Base-by-base conservation (phyloP, 805 yeast species). In the Tetrapisispora iriomotensis region DNA sequence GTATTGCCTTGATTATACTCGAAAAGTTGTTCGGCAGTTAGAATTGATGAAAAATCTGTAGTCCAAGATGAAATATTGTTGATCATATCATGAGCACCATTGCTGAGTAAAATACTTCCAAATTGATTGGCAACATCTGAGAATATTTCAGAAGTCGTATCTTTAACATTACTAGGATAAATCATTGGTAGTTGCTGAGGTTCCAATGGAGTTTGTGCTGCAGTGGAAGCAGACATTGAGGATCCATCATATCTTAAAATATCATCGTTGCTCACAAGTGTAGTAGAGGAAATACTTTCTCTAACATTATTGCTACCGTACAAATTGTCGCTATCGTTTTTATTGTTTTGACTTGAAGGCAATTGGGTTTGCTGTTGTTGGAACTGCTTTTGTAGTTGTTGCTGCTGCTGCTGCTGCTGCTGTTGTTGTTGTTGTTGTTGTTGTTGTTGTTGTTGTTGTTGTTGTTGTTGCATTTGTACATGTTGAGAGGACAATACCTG, bases 1-100 rank as follows among this genome's bases (percentile, higher is more conserved):
- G 22, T 17, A 15, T 10, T 20, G 5, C 36, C 28, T 18, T 29
- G 19, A 15, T 36, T 29, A 24, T 36, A 18, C 10, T 36, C 39
- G 2, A 34, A 29, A 8, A 36, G 25, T 25, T 26, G 27, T 10
- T 30, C 31, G 2, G 26, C 27, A 12, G 36, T 27, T 6, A 38
- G 14, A 14, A 18, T 14, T 12, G 36, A 31, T 9, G 33, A 12
- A 17, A 57, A 52, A 36, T 55, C 52, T 29, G 47, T 51, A 1
- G 79, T 75, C 82, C 82, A 75, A 0, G 68, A 70, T 0, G 79
- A 73, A 34, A 75, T 75, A 47, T 75, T 72, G 49, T 66, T 73
- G 47, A 75, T 75, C 82, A 75, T 75, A 20, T 69, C 70, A 30
- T 74, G 74, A 1, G 79, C 71, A 17, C 79, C 67, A 10, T 53